Conservation (phyloP, 805 yeast species). For the Candida lessepsii region DNA sequence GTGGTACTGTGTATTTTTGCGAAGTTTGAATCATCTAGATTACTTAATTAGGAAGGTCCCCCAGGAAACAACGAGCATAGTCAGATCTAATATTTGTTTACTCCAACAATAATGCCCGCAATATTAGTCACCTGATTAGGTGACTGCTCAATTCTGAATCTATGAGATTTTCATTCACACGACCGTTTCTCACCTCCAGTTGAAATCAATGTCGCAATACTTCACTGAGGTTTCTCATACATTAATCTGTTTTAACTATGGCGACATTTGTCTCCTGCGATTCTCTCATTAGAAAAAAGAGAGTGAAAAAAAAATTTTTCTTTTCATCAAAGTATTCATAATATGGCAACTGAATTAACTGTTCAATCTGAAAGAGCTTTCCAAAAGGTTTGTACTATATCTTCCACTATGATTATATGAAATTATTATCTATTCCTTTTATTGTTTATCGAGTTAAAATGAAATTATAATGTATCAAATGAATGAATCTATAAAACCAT, state of each 20-base stretch:
- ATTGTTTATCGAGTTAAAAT: too few species aligned
- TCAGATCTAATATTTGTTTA: background rate
- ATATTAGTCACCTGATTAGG: background rate
- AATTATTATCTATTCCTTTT: background rate
- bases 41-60: slow-evolving; percentile 1
- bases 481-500: too few species aligned
- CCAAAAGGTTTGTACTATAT: slow-evolving; percentile 87
- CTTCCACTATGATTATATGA: background rate
- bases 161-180: too few species aligned
- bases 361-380: slow-evolving; percentile 99
- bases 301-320: slow-evolving; percentile 14
- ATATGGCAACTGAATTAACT: slow-evolving; percentile 99
- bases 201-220: background rate
- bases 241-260: background rate
- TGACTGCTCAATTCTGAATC: background rate
- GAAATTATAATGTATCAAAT: too few species aligned
- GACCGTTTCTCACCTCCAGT: background rate
- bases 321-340: slow-evolving; percentile 21
- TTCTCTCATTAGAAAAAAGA: slow-evolving; percentile 15
- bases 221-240: background rate
- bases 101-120: background rate
- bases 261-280: slow-evolving; percentile 5
- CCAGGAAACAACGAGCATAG: background rate
- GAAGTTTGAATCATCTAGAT: slow-evolving; percentile 3
- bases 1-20: slow-evolving; percentile 2